These are phyloP conservation scores for Chrysochromulina parva DNA, from an alignment of 78 protist species.

Conservation along the genomic window DNA sequence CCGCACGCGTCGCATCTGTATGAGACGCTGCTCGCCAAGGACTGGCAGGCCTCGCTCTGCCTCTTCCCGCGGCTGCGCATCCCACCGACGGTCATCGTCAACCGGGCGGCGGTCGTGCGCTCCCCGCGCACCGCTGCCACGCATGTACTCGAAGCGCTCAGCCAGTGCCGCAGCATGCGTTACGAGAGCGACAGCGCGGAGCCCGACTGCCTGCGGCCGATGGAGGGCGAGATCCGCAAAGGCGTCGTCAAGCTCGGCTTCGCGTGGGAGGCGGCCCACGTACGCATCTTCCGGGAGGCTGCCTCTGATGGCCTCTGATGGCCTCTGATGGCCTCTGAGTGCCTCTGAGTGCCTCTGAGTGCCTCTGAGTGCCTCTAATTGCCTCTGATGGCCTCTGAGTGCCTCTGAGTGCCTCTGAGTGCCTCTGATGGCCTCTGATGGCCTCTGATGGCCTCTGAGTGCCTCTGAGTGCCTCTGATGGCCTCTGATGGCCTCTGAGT, in stretches of 20 bases:
- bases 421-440: too few species aligned
- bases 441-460: too few species aligned
- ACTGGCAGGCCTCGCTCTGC: conserved; percentile 26
- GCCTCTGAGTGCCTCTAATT: too few species aligned
- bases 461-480: too few species aligned
- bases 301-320: too few species aligned
- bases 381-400: too few species aligned
- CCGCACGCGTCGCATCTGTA: conserved; percentile 40
- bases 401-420: too few species aligned
- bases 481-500: too few species aligned
- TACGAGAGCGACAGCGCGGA: not conserved
- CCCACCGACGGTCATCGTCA: conserved; percentile 21
- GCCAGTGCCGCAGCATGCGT: not conserved
- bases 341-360: too few species aligned
- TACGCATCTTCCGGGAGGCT: too few species aligned
- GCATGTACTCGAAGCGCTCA: conserved; percentile 3
- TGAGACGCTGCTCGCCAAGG: conserved; percentile 21
- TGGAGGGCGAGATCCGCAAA: not conserved
- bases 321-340: too few species aligned
- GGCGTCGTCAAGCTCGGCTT: conserved; percentile 50
- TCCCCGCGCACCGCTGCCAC: not conserved
- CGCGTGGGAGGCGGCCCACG: conserved; percentile 27
- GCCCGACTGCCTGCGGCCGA: not conserved
- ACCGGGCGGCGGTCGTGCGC: conserved; percentile 14
- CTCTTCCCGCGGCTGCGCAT: not conserved